A percentile compares a stretch with the other conserved stretches of the same genome.
phyloP scores from a whole-genome alignment of 1,284 basidiomycete genomes.

The Ustilago loliicola region DNA sequence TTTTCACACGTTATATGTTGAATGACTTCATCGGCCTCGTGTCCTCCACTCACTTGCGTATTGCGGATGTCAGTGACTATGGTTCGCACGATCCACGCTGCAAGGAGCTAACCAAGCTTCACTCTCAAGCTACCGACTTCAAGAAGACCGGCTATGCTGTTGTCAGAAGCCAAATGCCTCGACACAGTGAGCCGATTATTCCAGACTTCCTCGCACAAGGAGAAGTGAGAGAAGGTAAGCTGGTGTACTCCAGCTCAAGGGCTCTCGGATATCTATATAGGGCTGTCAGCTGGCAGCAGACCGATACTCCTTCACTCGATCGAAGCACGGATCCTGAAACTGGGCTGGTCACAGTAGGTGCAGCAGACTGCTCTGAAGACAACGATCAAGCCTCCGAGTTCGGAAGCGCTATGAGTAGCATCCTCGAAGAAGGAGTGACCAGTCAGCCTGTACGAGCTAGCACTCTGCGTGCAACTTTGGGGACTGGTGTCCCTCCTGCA shows the following conservation, averaged over 20 bases:
- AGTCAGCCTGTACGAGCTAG: constrained; percentile 2
- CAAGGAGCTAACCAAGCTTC: constrained; percentile 77
- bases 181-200: constrained; percentile 24
- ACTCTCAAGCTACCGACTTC: constrained; percentile 75
- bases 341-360: constrained; percentile 17
- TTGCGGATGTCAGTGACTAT: constrained; percentile 77
- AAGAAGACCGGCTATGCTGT: constrained; percentile 52
- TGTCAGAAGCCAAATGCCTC: constrained; percentile 11
- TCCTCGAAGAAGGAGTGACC: background rate
- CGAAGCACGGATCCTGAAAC: constrained; percentile 28
- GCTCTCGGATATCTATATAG: constrained; percentile 37
- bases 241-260: constrained; percentile 30
- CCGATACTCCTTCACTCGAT: constrained; percentile 39
- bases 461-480: constrained; percentile 15
- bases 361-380: constrained; percentile 3
- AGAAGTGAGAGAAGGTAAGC: constrained; percentile 23
- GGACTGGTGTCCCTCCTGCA: background rate
- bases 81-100: constrained; percentile 77
- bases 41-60: constrained; percentile 76
- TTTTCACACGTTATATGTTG: constrained; percentile 77
- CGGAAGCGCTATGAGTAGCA: constrained; percentile 15
- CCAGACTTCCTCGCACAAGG: constrained; percentile 41
- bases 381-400: constrained; percentile 10
- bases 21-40: constrained; percentile 77
- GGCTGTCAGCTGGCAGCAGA: constrained; percentile 32